These are phyloP conservation scores for Logfia minima DNA, from an alignment of 129 eudicot species.

Conservation along the genomic window DNA sequence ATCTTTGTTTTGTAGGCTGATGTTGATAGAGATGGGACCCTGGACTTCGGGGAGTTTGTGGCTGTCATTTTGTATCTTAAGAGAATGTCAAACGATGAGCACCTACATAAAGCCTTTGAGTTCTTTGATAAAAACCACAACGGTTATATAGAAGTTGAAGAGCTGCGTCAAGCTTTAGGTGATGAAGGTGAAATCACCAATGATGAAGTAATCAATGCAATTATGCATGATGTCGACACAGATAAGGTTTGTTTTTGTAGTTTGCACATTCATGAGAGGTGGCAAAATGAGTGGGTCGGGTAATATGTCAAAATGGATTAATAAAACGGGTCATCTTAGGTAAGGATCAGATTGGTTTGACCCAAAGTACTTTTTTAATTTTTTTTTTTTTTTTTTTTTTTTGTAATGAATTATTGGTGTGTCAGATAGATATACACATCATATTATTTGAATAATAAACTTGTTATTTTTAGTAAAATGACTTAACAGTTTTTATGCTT, in stretches of 20 bases:
- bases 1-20: conserved; percentile 53
- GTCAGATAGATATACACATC: not conserved
- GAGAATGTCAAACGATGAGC: conserved; percentile 70
- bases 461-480: not conserved
- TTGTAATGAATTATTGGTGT: not conserved
- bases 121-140: conserved; percentile 50
- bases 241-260: conserved; percentile 45
- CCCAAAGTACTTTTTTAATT: not conserved
- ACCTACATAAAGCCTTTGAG: conserved; percentile 57
- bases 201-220: conserved; percentile 53
- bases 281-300: not conserved
- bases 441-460: not conserved
- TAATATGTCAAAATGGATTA: not conserved
- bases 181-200: conserved; percentile 48
- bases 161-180: conserved; percentile 50
- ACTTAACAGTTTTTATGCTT: too few species aligned
- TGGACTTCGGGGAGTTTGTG: conserved; percentile 65
- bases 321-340: not conserved
- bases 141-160: conserved; percentile 67
- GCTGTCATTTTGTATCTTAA: conserved; percentile 65
- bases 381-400: too few species aligned
- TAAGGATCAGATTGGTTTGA: not conserved
- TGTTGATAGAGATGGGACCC: conserved; percentile 67
- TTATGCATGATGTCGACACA: conserved; percentile 54
- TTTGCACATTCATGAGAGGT: not conserved